Conservation (phyloP, 176 grass and related monocot genomes). For the Lolium rigidum region DNA sequence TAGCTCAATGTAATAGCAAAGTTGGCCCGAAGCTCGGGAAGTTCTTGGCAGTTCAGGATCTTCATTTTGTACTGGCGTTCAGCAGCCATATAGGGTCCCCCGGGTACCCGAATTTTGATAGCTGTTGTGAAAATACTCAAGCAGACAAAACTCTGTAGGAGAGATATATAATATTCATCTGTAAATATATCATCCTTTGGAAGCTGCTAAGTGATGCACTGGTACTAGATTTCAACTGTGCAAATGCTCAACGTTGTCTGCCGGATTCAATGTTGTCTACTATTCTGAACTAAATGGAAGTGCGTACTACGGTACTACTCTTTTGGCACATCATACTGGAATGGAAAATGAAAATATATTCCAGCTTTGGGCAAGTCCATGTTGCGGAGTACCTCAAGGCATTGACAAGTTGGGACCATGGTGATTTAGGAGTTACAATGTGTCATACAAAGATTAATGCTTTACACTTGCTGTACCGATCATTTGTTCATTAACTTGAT, state of each 20-base stretch:
- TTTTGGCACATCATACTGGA: background rate
- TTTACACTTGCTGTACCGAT: background rate
- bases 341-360: background rate
- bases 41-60: constrained; percentile 31
- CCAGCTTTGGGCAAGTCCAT: background rate
- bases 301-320: background rate
- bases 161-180: constrained; percentile 26
- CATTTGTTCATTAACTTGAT: background rate
- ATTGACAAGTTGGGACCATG: background rate
- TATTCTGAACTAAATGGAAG: background rate
- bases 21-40: background rate
- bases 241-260: background rate
- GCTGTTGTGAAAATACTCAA: constrained; percentile 9
- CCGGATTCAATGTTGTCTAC: background rate
- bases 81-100: background rate
- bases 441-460: background rate
- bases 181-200: constrained; percentile 46
- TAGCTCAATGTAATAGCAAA: constrained; percentile 24
- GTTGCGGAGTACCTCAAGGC: background rate
- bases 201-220: constrained; percentile 12
- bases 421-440: background rate
- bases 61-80: constrained; percentile 38
- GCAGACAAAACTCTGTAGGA: background rate
- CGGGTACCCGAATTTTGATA: constrained; percentile 25
- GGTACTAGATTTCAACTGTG: background rate